These are phyloP conservation scores for Candida railenensis DNA, from an alignment of 805 yeast genomes.

Conservation along the genomic window DNA sequence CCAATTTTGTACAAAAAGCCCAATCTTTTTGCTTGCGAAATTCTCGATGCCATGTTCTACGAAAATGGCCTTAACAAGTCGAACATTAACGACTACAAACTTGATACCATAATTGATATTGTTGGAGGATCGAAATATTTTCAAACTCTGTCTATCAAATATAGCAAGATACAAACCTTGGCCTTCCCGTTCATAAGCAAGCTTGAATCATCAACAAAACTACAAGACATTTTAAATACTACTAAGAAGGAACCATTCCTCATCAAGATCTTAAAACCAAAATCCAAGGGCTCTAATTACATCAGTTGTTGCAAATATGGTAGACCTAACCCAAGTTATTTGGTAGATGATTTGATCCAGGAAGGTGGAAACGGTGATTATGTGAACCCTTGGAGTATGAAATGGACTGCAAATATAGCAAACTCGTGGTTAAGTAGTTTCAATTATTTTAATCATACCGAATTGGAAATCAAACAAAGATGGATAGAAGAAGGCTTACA, in stretches of 20 bases:
- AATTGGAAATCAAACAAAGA: slow-evolving; percentile 21
- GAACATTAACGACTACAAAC: slow-evolving; percentile 25
- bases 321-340: slow-evolving; percentile 31
- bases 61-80: slow-evolving; percentile 15
- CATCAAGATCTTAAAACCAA: slow-evolving; percentile 36
- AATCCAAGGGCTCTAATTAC: slow-evolving; percentile 26
- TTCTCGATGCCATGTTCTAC: slow-evolving; percentile 31
- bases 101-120: slow-evolving; percentile 39
- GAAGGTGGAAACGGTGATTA: slow-evolving; percentile 14
- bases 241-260: slow-evolving; percentile 30
- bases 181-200: slow-evolving; percentile 26
- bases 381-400: slow-evolving; percentile 34
- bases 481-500: slow-evolving; percentile 37
- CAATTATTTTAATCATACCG: slow-evolving; percentile 34
- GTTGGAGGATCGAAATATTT: slow-evolving; percentile 39
- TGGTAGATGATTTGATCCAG: slow-evolving; percentile 26
- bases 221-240: slow-evolving; percentile 25
- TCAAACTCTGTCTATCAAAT: slow-evolving; percentile 26
- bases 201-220: slow-evolving; percentile 11
- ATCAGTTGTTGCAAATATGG: slow-evolving; percentile 36
- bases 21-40: slow-evolving; percentile 36
- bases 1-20: slow-evolving; percentile 38
- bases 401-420: slow-evolving; percentile 33
- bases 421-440: slow-evolving; percentile 27
- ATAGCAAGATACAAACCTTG: slow-evolving; percentile 27